Evolutionary conservation across 768 basidiomycete species (phyloP).

Genomic region (Mycena sanguinolenta): DNA sequence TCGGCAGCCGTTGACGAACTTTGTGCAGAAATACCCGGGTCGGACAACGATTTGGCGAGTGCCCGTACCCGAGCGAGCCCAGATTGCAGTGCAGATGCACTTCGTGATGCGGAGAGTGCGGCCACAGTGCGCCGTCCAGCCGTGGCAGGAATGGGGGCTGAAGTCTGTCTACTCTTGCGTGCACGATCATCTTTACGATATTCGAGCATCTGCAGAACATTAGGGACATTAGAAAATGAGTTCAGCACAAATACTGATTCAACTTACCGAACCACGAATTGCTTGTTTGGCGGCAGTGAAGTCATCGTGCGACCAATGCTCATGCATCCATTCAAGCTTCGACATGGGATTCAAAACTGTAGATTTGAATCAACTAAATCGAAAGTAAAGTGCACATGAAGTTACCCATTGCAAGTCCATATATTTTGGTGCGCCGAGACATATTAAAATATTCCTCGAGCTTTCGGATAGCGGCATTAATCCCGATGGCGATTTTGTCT

Average conservation of each 20-base stretch:
- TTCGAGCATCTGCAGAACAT: slow-evolving; percentile 7
- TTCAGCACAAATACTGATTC: neutral
- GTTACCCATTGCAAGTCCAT: slow-evolving; percentile 38
- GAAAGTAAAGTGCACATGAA: too few relatives aligned
- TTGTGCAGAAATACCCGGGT: too few relatives aligned
- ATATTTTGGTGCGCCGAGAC: slow-evolving; percentile 34
- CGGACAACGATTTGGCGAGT: too few relatives aligned
- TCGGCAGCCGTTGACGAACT: too few relatives aligned
- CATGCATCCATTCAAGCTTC: slow-evolving; percentile 24
- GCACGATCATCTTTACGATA: slow-evolving; percentile 11
- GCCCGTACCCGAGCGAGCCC: too few relatives aligned
- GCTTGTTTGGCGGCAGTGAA: neutral
- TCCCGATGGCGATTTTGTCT: slow-evolving; percentile 8
- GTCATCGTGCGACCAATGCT: slow-evolving; percentile 17
- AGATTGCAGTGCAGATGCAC: too few relatives aligned
- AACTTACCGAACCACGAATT: slow-evolving; percentile 10
- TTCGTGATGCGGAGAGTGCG: too few relatives aligned
- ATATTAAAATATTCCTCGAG: slow-evolving; percentile 37
- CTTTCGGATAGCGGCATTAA: slow-evolving; percentile 35
- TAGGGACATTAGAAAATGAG: neutral
- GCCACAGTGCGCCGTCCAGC: too few relatives aligned
- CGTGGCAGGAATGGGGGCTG: too few relatives aligned
- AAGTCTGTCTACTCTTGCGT: neutral
- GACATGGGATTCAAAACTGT: slow-evolving; percentile 37
- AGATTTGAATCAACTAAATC: neutral